phyloP scores from a whole-genome alignment of 352 stramenopile genomes.

The Blastocystis sp. region DNA sequence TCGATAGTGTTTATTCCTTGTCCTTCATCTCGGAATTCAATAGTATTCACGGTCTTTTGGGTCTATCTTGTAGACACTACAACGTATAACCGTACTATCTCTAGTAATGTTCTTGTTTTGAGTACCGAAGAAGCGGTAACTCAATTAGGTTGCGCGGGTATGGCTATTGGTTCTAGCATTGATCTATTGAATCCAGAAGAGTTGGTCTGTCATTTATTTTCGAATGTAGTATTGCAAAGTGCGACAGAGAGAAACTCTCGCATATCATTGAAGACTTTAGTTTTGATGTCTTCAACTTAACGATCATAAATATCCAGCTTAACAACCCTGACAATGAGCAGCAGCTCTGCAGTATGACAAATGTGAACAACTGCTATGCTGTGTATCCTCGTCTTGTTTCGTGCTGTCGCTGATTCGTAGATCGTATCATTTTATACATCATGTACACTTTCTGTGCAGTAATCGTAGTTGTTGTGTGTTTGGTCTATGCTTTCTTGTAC shows the following conservation, averaged over 20 bases:
- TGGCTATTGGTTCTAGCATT: not conserved
- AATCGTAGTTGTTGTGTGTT: not conserved
- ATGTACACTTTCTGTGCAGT: conserved; percentile 13
- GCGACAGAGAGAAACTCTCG: not conserved
- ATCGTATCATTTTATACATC: not conserved
- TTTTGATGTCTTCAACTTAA: not conserved
- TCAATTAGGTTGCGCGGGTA: not conserved
- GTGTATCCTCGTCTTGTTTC: not conserved
- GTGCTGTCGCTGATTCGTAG: not conserved
- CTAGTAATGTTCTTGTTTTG: not conserved
- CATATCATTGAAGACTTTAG: not conserved
- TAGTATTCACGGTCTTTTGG: not conserved
- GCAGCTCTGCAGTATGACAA: not conserved
- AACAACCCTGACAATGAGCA: not conserved
- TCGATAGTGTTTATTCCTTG: not conserved
- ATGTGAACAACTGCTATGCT: conserved; percentile 29
- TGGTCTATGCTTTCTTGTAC: not conserved
- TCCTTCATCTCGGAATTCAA: not conserved
- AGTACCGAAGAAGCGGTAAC: not conserved
- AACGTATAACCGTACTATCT: conserved; percentile 4
- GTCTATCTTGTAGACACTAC: not conserved
- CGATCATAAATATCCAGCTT: not conserved
- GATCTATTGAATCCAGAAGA: not conserved
- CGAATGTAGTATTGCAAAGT: not conserved
- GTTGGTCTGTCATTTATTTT: not conserved